These are phyloP conservation scores for Nitzschia sp. DNA, from an alignment of 108 stramenopile genomes.

Conservation along the genomic window DNA sequence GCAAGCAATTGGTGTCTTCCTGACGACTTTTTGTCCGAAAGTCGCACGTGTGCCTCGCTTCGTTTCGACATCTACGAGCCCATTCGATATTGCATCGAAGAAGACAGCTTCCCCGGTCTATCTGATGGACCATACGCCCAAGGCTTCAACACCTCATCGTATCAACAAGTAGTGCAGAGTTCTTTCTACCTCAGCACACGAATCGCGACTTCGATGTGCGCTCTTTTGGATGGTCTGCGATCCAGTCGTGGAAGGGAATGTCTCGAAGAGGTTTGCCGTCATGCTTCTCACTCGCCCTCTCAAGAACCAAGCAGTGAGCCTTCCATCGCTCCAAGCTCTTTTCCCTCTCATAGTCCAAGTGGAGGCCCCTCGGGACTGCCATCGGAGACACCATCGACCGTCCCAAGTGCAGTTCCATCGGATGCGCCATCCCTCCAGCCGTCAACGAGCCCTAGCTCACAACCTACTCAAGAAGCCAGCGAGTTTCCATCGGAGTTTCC, in stretches of 20 bases:
- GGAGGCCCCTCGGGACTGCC: not conserved
- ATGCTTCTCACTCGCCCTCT: not conserved
- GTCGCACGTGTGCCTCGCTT: not conserved
- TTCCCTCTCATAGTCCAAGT: slow-evolving; percentile 1
- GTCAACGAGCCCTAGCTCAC: not conserved
- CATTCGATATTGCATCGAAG: slow-evolving; percentile 3
- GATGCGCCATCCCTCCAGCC: not conserved
- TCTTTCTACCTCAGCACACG: slow-evolving; percentile 4
- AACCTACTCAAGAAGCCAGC: not conserved
- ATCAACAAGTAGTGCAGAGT: no score
- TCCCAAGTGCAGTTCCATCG: not conserved
- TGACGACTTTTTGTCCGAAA: slow-evolving; percentile 3
- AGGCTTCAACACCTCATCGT: not conserved
- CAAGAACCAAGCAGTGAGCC: not conserved
- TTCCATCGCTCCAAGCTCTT: not conserved
- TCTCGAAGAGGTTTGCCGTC: not conserved
- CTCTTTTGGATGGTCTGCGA: slow-evolving; percentile 9
- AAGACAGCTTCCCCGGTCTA: not conserved
- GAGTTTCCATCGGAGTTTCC: not conserved
- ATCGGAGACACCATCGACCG: not conserved
- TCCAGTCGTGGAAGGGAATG: not conserved
- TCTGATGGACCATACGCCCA: not conserved
- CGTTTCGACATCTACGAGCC: slow-evolving; percentile 4
- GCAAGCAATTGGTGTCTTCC: slow-evolving; percentile 4
- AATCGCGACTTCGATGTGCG: not conserved